A percentile compares a stretch with the other conserved stretches of the same genome.
Conservation (phyloP, 1,139 yeast genomes). For the Hanseniaspora sp. region DNA sequence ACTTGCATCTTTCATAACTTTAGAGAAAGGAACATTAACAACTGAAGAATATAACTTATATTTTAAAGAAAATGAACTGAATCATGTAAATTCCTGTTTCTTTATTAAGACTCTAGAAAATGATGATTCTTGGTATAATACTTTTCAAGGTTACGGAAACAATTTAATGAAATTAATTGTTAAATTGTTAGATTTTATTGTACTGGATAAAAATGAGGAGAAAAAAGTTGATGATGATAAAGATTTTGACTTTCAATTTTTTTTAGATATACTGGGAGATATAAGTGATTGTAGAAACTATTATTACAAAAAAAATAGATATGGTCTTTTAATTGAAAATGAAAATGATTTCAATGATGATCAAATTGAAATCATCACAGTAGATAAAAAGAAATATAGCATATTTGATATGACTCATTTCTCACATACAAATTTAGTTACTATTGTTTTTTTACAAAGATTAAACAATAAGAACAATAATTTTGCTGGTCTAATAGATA, state of each 20-base stretch:
- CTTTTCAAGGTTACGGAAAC: constrained; percentile 9
- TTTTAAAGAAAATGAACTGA: constrained; percentile 19
- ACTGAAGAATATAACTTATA: constrained; percentile 35
- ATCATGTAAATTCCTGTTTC: constrained; percentile 17
- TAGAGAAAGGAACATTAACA: constrained; percentile 46
- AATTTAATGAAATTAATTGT: constrained; percentile 6
- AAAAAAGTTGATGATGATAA: neutral
- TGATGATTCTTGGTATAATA: neutral
- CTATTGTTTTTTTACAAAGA: constrained; percentile 8
- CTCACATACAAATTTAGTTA: constrained; percentile 4
- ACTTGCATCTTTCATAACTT: constrained; percentile 43
- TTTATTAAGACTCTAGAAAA: neutral
- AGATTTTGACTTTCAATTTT: neutral
- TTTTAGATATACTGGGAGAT: constrained; percentile 1
- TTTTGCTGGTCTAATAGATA: constrained; percentile 1
- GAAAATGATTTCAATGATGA: neutral
- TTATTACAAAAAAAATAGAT: neutral
- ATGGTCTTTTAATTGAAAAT: neutral
- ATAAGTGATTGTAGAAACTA: constrained; percentile 2
- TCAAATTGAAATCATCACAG: neutral
- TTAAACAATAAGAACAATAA: neutral
- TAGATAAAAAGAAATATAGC: constrained; percentile 1
- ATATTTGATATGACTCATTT: constrained; percentile 10
- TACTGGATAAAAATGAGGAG: neutral
- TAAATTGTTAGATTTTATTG: constrained; percentile 3